These are phyloP conservation scores for Entonaema liquescens DNA, from an alignment of 495 filamentous ascomycete genomes.

Conservation along the genomic window DNA sequence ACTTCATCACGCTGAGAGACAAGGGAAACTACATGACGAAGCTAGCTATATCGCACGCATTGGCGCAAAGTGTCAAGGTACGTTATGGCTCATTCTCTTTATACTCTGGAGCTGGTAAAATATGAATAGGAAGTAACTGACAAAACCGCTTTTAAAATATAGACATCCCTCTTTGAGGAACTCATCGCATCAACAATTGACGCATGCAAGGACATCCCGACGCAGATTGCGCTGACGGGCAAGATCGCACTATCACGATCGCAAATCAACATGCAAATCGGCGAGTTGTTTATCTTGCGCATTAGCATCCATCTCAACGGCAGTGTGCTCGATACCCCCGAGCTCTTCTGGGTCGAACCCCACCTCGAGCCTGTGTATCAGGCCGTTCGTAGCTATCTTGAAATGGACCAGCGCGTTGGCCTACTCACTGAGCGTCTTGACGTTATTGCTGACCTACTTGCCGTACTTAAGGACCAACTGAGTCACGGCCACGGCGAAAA, in stretches of 20 bases:
- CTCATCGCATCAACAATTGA: constrained; percentile 93
- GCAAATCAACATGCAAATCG: constrained; percentile 98
- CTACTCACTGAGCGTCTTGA: constrained; percentile 88
- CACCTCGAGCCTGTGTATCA: constrained; percentile 95
- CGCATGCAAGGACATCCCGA: constrained; percentile 86
- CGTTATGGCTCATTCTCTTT: too few species aligned
- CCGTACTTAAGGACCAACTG: constrained; percentile 95
- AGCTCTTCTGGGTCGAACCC: constrained; percentile 98
- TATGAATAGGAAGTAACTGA: constrained; percentile 17
- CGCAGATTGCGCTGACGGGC: constrained; percentile 88
- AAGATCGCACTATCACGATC: constrained; percentile 83
- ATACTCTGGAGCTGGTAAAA: not conserved
- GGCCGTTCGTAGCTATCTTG: constrained; percentile 91
- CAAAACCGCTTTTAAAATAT: constrained; percentile 1
- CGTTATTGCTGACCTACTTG: constrained; percentile 92
- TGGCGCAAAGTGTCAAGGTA: constrained; percentile 93
- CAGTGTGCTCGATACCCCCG: constrained; percentile 94
- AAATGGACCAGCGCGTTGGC: constrained; percentile 96
- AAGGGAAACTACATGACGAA: constrained; percentile 98
- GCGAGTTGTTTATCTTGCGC: constrained; percentile 93
- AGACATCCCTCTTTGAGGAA: constrained; percentile 98
- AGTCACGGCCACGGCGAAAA: constrained; percentile 96
- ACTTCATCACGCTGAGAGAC: constrained; percentile 93
- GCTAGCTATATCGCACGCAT: constrained; percentile 92
- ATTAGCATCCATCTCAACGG: constrained; percentile 99